Evolutionary conservation across 495 filamentous ascomycete species (phyloP), one percentile per base, ranked within the genome.

Genomic region (Penicillium manginii): DNA sequence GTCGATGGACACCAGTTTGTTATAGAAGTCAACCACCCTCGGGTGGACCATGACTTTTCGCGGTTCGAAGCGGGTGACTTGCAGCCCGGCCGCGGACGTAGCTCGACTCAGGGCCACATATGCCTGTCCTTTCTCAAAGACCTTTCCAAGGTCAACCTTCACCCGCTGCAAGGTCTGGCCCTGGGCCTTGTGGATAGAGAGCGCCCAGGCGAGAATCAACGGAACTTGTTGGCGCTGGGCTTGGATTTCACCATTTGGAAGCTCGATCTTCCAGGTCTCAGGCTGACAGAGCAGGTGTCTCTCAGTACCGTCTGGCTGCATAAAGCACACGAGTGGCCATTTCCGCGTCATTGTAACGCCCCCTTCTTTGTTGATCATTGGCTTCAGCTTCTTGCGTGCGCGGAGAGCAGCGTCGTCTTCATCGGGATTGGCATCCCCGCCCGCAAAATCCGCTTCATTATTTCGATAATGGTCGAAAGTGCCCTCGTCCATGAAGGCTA

Each of bases 131-230:
- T 96, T 97, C 71, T 98, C 94, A 64, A 98, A 98, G 9, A 94
- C 91, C 61, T 81, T 88, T 15, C 91, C 91, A 0, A 98, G 80
- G 64, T 98, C 92, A 6, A 98, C 93, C 70, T 96, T 96, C 48
- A 98, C 96, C 15, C 94, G 83, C 66, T 97, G 92, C 45, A 98
- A 78, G 14, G 94, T 98, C 68, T 98, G 96, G 0, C 94, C 94
- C 69, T 98, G 94, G 9, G 96, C 94, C 75, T 98, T 98, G 78
- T 98, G 94, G 60, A 98, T 98, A 2, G 91, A 96, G 15, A 98
- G 76, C 14, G 94, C 96, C 94, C 94, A 98, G 1, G 94, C 94
- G 11, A 98, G 81, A 52, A 98, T 98, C 32, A 98, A 80, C 2
- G 94, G 59, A 9, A 84, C 73, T 53, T 84, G 81, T 57, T 72